Conservation (phyloP, 2,329 filamentous ascomycete genomes). For the Mollisia scopiformis region DNA sequence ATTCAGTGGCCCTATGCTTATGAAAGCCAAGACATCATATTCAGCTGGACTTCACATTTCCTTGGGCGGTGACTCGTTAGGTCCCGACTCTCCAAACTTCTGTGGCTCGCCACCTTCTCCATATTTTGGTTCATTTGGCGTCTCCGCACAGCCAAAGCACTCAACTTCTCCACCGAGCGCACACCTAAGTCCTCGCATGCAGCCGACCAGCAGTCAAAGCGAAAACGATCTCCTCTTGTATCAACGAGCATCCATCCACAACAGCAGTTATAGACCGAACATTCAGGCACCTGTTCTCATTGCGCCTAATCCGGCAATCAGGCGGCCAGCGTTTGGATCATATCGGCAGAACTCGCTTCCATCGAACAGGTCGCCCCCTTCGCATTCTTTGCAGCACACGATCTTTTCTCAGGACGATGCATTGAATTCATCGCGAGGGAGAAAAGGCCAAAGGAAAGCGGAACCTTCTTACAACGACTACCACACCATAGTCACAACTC, state of each 20-base stretch:
- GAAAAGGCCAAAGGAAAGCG: conserved; percentile 28
- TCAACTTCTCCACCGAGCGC: conserved; percentile 25
- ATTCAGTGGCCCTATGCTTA: not conserved
- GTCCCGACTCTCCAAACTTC: not conserved
- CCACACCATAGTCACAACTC: conserved; percentile 8
- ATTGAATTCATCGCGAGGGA: conserved; percentile 9
- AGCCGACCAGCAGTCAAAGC: conserved; percentile 22
- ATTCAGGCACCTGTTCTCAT: conserved; percentile 17
- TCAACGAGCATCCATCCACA: not conserved
- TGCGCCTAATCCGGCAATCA: conserved; percentile 26
- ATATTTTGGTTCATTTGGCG: not conserved
- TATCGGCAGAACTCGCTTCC: conserved; percentile 27
- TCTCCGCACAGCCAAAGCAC: not conserved
- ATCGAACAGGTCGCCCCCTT: conserved; percentile 29
- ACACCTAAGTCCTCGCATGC: conserved; percentile 22
- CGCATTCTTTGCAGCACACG: conserved; percentile 19
- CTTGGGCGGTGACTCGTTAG: not conserved
- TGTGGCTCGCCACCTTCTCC: not conserved
- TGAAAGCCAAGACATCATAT: not conserved
- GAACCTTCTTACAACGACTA: conserved; percentile 19
- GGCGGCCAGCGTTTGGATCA: conserved; percentile 16
- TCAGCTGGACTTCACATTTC: not conserved
- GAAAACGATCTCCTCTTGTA: conserved; percentile 8
- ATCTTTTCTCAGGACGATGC: not conserved
- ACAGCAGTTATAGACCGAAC: conserved; percentile 5